phyloP scores from a whole-genome alignment of 768 basidiomycete species.

The Dictyophora rubrovolvata region DNA sequence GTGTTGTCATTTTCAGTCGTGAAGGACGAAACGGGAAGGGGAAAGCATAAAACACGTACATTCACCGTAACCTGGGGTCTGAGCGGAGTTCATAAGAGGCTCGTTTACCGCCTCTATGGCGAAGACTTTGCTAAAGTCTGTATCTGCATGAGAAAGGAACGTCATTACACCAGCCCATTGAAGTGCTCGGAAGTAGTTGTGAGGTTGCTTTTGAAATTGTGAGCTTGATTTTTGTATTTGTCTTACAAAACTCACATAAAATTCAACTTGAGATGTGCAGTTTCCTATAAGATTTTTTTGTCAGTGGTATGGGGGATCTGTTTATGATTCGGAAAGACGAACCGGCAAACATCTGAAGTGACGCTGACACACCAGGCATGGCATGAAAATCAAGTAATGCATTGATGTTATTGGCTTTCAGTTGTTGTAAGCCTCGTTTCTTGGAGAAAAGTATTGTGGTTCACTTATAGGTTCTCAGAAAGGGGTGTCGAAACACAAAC shows the following conservation, averaged over 20 bases:
- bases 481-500: conserved; percentile 26
- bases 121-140: conserved; percentile 53
- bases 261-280: conserved; percentile 58
- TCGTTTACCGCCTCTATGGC: conserved; percentile 73
- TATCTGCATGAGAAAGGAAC: conserved; percentile 55
- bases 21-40: no score
- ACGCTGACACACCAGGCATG: conserved; percentile 55
- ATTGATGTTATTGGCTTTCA: conserved; percentile 51
- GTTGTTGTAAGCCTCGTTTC: conserved; percentile 53
- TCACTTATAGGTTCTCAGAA: not conserved
- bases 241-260: conserved; percentile 43
- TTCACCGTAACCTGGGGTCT: conserved; percentile 59
- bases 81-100: conserved; percentile 57
- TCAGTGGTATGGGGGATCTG: not conserved
- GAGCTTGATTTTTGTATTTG: not conserved
- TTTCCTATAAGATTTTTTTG: not conserved
- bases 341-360: conserved; percentile 60
- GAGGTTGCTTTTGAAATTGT: conserved; percentile 36
- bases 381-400: conserved; percentile 66
- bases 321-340: conserved; percentile 24
- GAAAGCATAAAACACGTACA: conserved; percentile 31
- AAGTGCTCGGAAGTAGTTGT: conserved; percentile 69
- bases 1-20: not conserved
- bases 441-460: conserved; percentile 18
- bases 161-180: conserved; percentile 82